Evolutionary conservation across 768 basidiomycete species (phyloP), one percentile per base, ranked within the genome.

Genomic region (Coprinopsis marcescibilis): DNA sequence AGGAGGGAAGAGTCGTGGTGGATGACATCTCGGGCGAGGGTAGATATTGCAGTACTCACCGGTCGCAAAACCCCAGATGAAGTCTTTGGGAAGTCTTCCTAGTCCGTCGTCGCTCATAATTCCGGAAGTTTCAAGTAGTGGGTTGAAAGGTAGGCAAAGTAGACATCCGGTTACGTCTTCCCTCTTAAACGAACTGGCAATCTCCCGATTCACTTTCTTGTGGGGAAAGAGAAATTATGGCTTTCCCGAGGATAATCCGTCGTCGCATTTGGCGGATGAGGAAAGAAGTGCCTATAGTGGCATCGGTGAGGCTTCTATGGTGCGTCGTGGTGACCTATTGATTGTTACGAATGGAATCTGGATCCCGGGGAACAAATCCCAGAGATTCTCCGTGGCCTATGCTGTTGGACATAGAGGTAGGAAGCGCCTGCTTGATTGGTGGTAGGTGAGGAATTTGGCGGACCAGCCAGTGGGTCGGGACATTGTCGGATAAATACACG

Each of bases 31-130:
- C n/a, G n/a, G n/a, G n/a, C n/a, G n/a, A n/a, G n/a, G n/a, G n/a
- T n/a, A n/a, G n/a, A n/a, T n/a, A n/a, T n/a, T n/a, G n/a, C 8
- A 7, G 20, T 15, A 57, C 77, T 52, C 51, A 78, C 82, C 80
- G 13, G 83, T 85, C 2, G 82, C 81, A 56, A 83, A 83, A 37
- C 81, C 81, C 78, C 81, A 85, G 43, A 84, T 66, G 59, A 85
- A 83, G 57, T 79, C 75, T 45, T 68, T 69, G 23, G 79, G 73
- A 25, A 84, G 64, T 60, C 75, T 75, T 48, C 57, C 51, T 27
- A 57, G 53, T 27, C 61, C 56, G 27, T 60, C 60, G 51, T 61
- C 62, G 36, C 60, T 58, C 68, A 67, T 67, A 43, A 5, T 20
- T n/a, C 41, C 48, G 46, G 38, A 40, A 48, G 40, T 50, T 54